A percentile compares a stretch with the other conserved stretches of the same genome.
These are phyloP conservation scores for Tuctoria greenei DNA, from an alignment of 176 grass and related monocot genomes.

Conservation along the genomic window DNA sequence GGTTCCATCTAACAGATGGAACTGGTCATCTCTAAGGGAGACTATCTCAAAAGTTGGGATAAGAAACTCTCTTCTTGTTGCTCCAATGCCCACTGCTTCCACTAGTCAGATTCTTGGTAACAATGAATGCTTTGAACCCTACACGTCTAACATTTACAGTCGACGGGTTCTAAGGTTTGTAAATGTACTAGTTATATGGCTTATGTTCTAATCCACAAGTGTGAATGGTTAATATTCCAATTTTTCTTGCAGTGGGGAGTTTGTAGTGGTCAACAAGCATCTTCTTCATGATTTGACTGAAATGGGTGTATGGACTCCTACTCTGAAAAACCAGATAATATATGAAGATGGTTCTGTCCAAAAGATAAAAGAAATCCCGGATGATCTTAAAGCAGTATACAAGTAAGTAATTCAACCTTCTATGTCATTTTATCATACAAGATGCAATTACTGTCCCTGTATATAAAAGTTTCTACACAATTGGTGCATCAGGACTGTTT, in stretches of 20 bases:
- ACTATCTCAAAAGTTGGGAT: slow-evolving; percentile 77
- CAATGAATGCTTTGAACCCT: slow-evolving; percentile 64
- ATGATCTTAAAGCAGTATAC: slow-evolving; percentile 91
- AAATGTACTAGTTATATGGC: neutral
- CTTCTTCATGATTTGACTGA: slow-evolving; percentile 96
- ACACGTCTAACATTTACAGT: slow-evolving; percentile 32
- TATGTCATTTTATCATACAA: neutral
- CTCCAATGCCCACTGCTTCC: slow-evolving; percentile 99
- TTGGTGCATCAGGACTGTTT: slow-evolving; percentile 69
- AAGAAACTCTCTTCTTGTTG: slow-evolving; percentile 95
- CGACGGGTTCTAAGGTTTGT: slow-evolving; percentile 53
- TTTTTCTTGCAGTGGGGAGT: slow-evolving; percentile 70
- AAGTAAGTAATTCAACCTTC: slow-evolving; percentile 52
- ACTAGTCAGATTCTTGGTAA: slow-evolving; percentile 99
- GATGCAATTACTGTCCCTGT: neutral
- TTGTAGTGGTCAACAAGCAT: slow-evolving; percentile 99
- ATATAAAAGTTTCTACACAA: slow-evolving; percentile 16
- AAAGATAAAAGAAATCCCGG: slow-evolving; percentile 75
- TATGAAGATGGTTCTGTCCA: slow-evolving; percentile 92
- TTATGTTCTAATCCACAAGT: neutral
- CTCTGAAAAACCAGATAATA: slow-evolving; percentile 91
- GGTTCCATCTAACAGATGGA: slow-evolving; percentile 73
- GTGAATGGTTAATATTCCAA: slow-evolving; percentile 18
- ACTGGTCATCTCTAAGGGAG: slow-evolving; percentile 68
- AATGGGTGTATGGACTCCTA: slow-evolving; percentile 85